These are phyloP conservation scores for Pseudogymnoascus sp. DNA, from an alignment of 2,329 filamentous ascomycete genomes.

Conservation along the genomic window DNA sequence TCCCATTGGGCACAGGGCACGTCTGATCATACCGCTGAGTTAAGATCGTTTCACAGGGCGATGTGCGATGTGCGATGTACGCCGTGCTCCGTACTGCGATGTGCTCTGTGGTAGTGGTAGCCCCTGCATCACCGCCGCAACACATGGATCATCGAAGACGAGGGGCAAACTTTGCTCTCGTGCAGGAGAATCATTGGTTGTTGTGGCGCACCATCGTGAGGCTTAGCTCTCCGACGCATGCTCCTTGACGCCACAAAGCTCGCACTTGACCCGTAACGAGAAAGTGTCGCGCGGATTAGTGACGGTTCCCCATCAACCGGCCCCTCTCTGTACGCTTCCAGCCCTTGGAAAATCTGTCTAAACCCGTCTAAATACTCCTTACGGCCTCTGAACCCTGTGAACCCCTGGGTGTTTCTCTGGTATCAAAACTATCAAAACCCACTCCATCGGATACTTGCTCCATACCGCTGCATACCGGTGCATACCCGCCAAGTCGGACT, in stretches of 20 bases:
- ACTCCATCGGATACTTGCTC: slow-evolving; percentile 7
- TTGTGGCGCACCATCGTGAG: slow-evolving; percentile 1
- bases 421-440: neutral
- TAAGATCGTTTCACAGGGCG: slow-evolving; percentile 6
- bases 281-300: neutral
- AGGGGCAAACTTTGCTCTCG: slow-evolving; percentile 7
- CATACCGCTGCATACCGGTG: neutral
- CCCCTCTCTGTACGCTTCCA: slow-evolving; percentile 1
- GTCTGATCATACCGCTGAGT: neutral
- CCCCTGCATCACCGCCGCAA: slow-evolving; percentile 5
- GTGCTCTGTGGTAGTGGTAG: neutral
- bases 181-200: slow-evolving; percentile 4
- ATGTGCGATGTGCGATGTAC: neutral
- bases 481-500: slow-evolving; percentile 7
- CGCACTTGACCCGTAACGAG: slow-evolving; percentile 2
- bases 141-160: slow-evolving; percentile 1
- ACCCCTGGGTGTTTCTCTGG: neutral
- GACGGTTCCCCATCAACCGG: neutral
- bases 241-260: slow-evolving; percentile 4
- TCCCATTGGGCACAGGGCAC: neutral
- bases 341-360: neutral
- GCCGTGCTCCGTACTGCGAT: neutral
- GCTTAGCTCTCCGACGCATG: slow-evolving; percentile 7
- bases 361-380: neutral
- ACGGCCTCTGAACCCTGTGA: slow-evolving; percentile 1